phyloP scores from a whole-genome alignment of 2,329 filamentous ascomycete genomes.

The Ophiosphaerella korrae region DNA sequence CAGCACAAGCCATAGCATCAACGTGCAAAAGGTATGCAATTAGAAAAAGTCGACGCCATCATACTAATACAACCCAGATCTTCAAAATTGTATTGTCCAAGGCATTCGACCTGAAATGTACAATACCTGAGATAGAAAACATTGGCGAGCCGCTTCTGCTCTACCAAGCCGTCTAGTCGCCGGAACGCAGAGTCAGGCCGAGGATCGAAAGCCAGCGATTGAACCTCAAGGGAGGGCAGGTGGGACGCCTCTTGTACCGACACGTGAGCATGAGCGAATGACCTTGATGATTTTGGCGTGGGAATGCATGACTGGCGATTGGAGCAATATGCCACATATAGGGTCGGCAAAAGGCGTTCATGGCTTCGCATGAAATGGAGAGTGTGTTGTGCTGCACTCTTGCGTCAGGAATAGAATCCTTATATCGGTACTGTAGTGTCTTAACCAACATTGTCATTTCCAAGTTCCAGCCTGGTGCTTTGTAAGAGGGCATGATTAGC shows the following conservation, averaged over 20 bases:
- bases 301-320: conserved; percentile 47
- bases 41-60: rapidly evolving
- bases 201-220: conserved; percentile 12
- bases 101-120: conserved; percentile 98
- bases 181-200: conserved; percentile 24
- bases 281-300: conserved; percentile 43
- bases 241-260: conserved; percentile 26
- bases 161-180: conserved; percentile 62
- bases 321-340: conserved; percentile 39
- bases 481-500: conserved; percentile 21
- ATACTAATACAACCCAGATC: conserved; percentile 66
- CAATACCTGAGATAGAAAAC: conserved; percentile 98
- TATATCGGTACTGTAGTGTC: conserved; percentile 38
- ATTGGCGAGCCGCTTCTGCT: conserved; percentile 93
- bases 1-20: conserved; percentile 98
- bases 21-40: conserved; percentile 86
- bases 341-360: conserved; percentile 37
- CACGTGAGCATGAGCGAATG: conserved; percentile 44
- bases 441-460: conserved; percentile 26
- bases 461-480: neutral
- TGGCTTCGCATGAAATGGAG: conserved; percentile 24
- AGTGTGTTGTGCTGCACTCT: neutral
- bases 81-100: conserved; percentile 99
- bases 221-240: conserved; percentile 17
- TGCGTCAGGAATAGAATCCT: conserved; percentile 15